A percentile compares a stretch with the other conserved stretches of the same genome.
Conservation (phyloP, 768 basidiomycete genomes). For the Trichaptum fuscoviolaceum region DNA sequence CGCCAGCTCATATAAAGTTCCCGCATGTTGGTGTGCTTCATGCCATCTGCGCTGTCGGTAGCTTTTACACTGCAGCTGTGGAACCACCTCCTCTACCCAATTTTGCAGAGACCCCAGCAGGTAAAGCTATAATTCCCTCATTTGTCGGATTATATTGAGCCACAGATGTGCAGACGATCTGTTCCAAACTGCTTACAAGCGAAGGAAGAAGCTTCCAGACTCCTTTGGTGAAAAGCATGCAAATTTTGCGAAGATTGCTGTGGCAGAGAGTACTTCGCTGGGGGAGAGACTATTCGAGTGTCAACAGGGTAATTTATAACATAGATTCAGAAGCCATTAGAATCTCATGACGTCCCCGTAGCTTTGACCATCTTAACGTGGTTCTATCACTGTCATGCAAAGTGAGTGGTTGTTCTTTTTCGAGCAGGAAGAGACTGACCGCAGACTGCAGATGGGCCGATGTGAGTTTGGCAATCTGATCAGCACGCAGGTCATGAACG, state of each 20-base stretch:
- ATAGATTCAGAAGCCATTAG: neutral
- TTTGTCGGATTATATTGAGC: neutral
- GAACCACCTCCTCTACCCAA: slow-evolving; percentile 49
- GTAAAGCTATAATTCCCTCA: neutral
- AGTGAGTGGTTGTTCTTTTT: slow-evolving; percentile 31
- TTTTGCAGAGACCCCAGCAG: slow-evolving; percentile 32
- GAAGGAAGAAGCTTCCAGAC: slow-evolving; percentile 39
- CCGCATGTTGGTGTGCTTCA: slow-evolving; percentile 70
- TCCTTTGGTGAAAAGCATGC: slow-evolving; percentile 67
- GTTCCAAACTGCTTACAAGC: slow-evolving; percentile 41
- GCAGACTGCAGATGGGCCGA: slow-evolving; percentile 59
- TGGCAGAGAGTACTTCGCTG: slow-evolving; percentile 40
- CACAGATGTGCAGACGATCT: slow-evolving; percentile 40
- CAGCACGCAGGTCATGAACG: neutral
- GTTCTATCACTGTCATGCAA: slow-evolving; percentile 73
- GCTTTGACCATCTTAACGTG: slow-evolving; percentile 60
- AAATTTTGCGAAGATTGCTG: slow-evolving; percentile 44
- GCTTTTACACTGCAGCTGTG: slow-evolving; percentile 68
- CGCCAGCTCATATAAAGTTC: slow-evolving; percentile 67
- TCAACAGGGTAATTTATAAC: slow-evolving; percentile 46
- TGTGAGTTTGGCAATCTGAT: slow-evolving; percentile 29
- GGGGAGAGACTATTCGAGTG: slow-evolving; percentile 55
- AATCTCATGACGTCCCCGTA: slow-evolving; percentile 20
- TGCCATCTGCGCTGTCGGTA: slow-evolving; percentile 80
- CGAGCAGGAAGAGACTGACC: slow-evolving; percentile 6